Conservation (phyloP, 345 rosid species). For the Gossypium turneri region DNA sequence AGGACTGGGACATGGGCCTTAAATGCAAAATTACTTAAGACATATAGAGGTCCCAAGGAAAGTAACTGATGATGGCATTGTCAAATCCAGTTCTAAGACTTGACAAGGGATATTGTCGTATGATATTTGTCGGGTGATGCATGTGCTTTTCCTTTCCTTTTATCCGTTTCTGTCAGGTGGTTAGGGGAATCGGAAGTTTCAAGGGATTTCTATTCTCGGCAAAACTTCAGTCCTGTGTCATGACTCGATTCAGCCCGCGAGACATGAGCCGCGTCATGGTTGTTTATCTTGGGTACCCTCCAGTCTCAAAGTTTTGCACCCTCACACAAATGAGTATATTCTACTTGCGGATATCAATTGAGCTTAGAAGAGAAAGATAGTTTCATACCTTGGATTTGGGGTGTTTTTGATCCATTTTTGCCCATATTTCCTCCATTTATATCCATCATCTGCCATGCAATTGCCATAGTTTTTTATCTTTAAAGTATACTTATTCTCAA, state of each 20-base stretch:
- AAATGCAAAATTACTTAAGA: neutral
- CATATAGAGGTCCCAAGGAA: neutral
- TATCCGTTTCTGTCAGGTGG: no score
- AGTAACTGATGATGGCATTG: neutral
- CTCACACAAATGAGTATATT: no score
- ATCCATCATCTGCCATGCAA: slow-evolving; percentile 72
- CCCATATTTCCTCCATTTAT: slow-evolving; percentile 94
- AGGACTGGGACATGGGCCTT: neutral
- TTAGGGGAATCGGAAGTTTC: no score
- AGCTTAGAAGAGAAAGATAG: neutral
- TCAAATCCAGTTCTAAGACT: neutral
- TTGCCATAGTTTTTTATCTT: slow-evolving; percentile 51
- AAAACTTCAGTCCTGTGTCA: neutral
- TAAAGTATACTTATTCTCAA: slow-evolving; percentile 65
- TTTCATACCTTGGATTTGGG: slow-evolving; percentile 66
- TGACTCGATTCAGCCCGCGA: no score
- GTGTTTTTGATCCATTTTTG: slow-evolving; percentile 84
- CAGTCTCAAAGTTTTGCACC: no score
- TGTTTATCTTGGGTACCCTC: no score
- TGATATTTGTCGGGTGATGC: no score
- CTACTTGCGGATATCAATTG: no score
- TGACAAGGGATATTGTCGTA: no score
- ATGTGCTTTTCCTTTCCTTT: neutral
- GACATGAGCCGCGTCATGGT: no score
- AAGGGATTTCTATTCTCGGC: neutral